Base-by-base conservation (phyloP, 495 filamentous ascomycete genomes). In the Astrothelium macrocarpum region DNA sequence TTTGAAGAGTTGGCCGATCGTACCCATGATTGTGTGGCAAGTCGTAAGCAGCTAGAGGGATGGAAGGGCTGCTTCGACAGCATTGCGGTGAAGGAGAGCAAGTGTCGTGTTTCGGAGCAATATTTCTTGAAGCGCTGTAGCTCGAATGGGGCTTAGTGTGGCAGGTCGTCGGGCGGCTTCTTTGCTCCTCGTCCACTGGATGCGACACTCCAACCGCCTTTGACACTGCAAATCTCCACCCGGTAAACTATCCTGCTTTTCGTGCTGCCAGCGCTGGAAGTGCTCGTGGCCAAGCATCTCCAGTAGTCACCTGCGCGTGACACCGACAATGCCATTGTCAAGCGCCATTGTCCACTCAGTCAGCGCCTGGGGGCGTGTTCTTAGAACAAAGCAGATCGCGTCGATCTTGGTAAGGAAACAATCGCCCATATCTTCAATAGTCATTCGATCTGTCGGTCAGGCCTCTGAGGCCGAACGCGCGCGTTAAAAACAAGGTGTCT, bases 1-100 rank as follows among this genome's bases (percentile, higher is more conserved):
- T 10, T 3, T 1, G 31, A n/a, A 3, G 23, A 14, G 49, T 29
- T 1, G 32, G 20, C 11, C 1, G 23, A 11, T 36, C 68, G n/a
- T 46, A 70, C 66, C 36, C 68, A 70, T 59, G 68, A 63, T 23
- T 63, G 56, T 39, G 66, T 65, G 5, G 53, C 60, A 66, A n/a
- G 49, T 11, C 14, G 34, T 31, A 36, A 36, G n/a, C 32, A 36
- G 31, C 59, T 34, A 23, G 28, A 4, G 36, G n/a, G 68, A 36
- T 60, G 68, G 20, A 28, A 62, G 26, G 36, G 32, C 60, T 59
- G 49, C 49, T 53, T 64, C 63, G 45, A 53, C 12, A 65, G 66
- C 46, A 63, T 25, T n/a, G 49, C 61, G 65, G 49, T 53, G 63
- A 63, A 66, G 65, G 62, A 61, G 63, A 59, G 59, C 53, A 60